These are phyloP conservation scores for Lachnellula arida DNA, from an alignment of 2,329 filamentous ascomycete genomes.

Conservation along the genomic window DNA sequence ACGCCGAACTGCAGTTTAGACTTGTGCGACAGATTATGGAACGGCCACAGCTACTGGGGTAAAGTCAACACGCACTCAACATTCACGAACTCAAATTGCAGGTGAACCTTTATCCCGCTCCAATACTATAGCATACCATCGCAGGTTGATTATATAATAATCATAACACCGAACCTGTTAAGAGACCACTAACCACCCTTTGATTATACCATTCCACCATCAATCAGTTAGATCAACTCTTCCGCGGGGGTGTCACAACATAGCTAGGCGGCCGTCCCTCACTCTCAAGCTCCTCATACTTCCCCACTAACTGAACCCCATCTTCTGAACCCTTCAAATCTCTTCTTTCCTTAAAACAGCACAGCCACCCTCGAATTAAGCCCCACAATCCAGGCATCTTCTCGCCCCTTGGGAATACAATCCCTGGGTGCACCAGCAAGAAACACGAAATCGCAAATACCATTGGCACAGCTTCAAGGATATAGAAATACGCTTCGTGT, in stretches of 20 bases:
- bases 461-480: conserved; percentile 52
- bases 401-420: conserved; percentile 3
- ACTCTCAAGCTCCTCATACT: not conserved
- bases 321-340: not conserved
- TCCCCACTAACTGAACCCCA: not conserved
- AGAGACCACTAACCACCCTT: too few relatives aligned
- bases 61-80: too few relatives aligned
- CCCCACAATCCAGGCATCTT: not conserved
- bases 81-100: too few relatives aligned
- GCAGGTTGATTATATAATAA: too few relatives aligned
- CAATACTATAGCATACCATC: too few relatives aligned
- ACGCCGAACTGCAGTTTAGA: too few relatives aligned
- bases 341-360: not conserved
- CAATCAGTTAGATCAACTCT: not conserved
- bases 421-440: conserved; percentile 15
- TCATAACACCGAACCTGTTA: too few relatives aligned
- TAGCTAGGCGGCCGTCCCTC: not conserved
- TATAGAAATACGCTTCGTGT: conserved; percentile 48
- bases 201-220: too few relatives aligned
- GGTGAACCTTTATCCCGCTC: too few relatives aligned
- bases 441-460: conserved; percentile 17
- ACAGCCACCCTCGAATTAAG: not conserved
- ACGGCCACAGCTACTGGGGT: too few relatives aligned
- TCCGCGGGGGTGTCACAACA: not conserved
- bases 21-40: too few relatives aligned